phyloP scores from a whole-genome alignment of 768 basidiomycete species.

The Kwoniella bestiolae region DNA sequence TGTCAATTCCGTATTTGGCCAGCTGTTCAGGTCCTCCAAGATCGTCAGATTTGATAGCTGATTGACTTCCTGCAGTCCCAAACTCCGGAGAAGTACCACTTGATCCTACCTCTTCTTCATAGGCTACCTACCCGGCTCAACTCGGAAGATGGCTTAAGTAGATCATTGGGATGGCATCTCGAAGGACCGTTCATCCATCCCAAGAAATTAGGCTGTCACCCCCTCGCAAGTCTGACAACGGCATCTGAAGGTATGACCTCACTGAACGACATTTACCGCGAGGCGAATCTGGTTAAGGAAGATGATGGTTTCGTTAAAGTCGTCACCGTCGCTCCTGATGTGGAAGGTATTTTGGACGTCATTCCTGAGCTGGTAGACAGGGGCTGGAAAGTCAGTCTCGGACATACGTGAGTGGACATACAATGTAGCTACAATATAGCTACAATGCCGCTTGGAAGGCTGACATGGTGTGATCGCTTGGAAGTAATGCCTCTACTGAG shows the following conservation, averaged over 20 bases:
- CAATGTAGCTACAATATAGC: not conserved
- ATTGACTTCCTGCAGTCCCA: too few relatives aligned
- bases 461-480: too few relatives aligned
- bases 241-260: constrained; percentile 57
- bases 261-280: constrained; percentile 71
- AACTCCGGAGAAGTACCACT: constrained; percentile 13
- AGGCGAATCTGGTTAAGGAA: constrained; percentile 56
- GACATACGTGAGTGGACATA: constrained; percentile 69
- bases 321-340: constrained; percentile 84
- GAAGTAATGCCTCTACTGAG: constrained; percentile 77
- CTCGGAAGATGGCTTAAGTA: constrained; percentile 65
- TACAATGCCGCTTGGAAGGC: too few relatives aligned
- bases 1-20: too few relatives aligned
- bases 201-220: constrained; percentile 82
- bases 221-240: constrained; percentile 58
- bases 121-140: constrained; percentile 62
- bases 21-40: too few relatives aligned
- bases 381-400: constrained; percentile 81
- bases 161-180: constrained; percentile 83
- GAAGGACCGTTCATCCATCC: constrained; percentile 87
- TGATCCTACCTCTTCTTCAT: constrained; percentile 10
- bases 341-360: constrained; percentile 76
- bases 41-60: too few relatives aligned
- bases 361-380: constrained; percentile 66
- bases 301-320: constrained; percentile 60